phyloP scores from a whole-genome alignment of 345 rosid genomes.

The Rubroshorea leprosula region DNA sequence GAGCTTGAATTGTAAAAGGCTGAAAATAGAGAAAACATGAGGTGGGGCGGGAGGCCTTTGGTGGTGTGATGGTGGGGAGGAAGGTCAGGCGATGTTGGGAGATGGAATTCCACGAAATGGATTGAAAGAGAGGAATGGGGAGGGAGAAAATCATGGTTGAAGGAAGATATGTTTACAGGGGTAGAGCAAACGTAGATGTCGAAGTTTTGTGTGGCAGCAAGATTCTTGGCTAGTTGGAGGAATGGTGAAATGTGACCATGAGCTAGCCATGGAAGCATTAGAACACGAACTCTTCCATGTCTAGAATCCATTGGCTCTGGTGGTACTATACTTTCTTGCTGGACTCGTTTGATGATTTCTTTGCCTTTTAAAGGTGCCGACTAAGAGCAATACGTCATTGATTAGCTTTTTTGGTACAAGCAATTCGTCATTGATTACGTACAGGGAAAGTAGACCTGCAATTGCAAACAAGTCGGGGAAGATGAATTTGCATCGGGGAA shows the following conservation, averaged over 20 bases:
- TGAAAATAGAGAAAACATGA: slow-evolving; percentile 21
- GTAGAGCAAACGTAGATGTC: slow-evolving; percentile 26
- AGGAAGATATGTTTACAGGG: slow-evolving; percentile 13
- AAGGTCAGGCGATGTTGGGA: slow-evolving; percentile 26
- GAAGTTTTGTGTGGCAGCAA: slow-evolving; percentile 22
- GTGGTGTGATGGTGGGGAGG: slow-evolving; percentile 42
- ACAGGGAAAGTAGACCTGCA: too few species aligned
- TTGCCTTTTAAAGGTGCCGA: too few species aligned
- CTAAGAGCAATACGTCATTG: too few species aligned
- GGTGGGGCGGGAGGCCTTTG: slow-evolving; percentile 26
- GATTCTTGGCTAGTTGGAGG: slow-evolving; percentile 31
- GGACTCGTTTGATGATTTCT: too few species aligned
- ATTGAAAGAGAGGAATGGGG: slow-evolving; percentile 15
- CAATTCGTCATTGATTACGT: too few species aligned
- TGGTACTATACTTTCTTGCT: too few species aligned
- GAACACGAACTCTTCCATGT: slow-evolving; percentile 3
- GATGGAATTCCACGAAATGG: slow-evolving; percentile 27
- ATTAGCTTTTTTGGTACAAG: too few species aligned
- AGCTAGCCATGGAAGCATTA: slow-evolving; percentile 44
- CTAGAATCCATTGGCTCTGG: neutral
- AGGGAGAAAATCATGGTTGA: neutral
- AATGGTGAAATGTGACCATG: slow-evolving; percentile 36
- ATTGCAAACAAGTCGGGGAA: too few species aligned
- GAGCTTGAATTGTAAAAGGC: slow-evolving; percentile 25
- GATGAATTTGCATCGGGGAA: too few species aligned